These are phyloP conservation scores for Botrytis fragariae DNA, from an alignment of 2,329 filamentous ascomycete genomes.

Conservation along the genomic window DNA sequence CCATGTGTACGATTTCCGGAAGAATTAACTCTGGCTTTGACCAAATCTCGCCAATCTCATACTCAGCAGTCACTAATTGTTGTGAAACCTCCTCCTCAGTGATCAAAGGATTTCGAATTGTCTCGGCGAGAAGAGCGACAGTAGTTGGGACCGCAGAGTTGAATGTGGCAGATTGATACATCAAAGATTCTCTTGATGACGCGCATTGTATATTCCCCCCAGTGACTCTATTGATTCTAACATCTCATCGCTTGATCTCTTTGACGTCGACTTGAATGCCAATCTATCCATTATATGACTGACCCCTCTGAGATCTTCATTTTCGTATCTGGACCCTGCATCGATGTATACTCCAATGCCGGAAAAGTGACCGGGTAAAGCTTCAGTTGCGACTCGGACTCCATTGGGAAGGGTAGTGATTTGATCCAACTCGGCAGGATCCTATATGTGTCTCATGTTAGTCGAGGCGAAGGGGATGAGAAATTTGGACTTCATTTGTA, in stretches of 20 bases:
- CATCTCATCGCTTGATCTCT: slow-evolving; percentile 76
- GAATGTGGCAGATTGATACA: slow-evolving; percentile 99
- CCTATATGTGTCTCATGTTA: slow-evolving; percentile 47
- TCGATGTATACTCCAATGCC: slow-evolving; percentile 96
- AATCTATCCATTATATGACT: slow-evolving; percentile 95
- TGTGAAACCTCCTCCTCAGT: slow-evolving; percentile 82
- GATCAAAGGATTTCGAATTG: slow-evolving; percentile 80
- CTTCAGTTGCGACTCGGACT: slow-evolving; percentile 90
- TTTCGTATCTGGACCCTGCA: slow-evolving; percentile 92
- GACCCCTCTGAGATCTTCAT: slow-evolving; percentile 76
- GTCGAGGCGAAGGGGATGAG: slow-evolving; percentile 6
- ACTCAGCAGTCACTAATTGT: slow-evolving; percentile 87
- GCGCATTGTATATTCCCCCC: slow-evolving; percentile 94
- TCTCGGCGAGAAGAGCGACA: slow-evolving; percentile 84
- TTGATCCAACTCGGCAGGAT: slow-evolving; percentile 81
- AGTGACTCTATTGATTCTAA: slow-evolving; percentile 82
- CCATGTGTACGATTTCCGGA: slow-evolving; percentile 91
- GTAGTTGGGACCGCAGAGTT: slow-evolving; percentile 85
- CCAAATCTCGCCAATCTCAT: slow-evolving; percentile 98
- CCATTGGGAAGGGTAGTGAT: slow-evolving; percentile 91
- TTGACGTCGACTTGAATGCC: slow-evolving; percentile 85
- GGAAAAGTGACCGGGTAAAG: slow-evolving; percentile 88
- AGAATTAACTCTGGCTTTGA: slow-evolving; percentile 93
- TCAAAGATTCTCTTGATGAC: slow-evolving; percentile 89
- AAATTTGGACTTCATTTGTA: slow-evolving; percentile 15